These are phyloP conservation scores for Pachysandra terminalis DNA, from an alignment of 164 flowering plant species.

Conservation along the genomic window DNA sequence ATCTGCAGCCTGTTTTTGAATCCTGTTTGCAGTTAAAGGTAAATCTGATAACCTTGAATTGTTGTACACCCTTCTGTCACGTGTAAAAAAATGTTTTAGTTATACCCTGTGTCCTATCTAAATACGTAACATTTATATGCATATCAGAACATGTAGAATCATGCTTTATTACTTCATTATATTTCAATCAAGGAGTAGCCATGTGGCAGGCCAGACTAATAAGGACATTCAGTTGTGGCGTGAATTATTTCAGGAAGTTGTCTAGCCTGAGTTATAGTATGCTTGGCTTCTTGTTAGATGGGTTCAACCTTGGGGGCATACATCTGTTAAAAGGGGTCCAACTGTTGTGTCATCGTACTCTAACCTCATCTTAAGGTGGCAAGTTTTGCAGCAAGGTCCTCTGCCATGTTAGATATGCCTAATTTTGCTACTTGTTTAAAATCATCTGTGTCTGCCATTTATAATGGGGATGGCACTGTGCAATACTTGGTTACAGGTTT, in stretches of 20 bases:
- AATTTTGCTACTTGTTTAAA: too few species aligned
- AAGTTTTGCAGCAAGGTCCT: too few species aligned
- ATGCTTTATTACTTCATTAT: not conserved
- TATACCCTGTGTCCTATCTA: not conserved
- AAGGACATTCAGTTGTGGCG: not conserved
- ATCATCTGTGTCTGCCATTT: not conserved
- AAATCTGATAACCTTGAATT: not conserved
- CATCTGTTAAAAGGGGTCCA: not conserved
- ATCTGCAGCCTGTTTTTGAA: constrained; percentile 78
- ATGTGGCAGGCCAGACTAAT: not conserved
- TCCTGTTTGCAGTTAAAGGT: constrained; percentile 86
- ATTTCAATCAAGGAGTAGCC: not conserved
- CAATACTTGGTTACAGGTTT: not conserved
- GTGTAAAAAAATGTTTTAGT: too few species aligned
- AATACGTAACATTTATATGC: not conserved
- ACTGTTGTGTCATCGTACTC: too few species aligned
- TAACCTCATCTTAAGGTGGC: too few species aligned
- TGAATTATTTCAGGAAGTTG: not conserved
- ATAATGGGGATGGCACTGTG: not conserved
- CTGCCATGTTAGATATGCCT: too few species aligned
- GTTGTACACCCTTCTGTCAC: not conserved
- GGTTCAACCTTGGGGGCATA: not conserved
- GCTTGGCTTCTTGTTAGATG: not conserved
- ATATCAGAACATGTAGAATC: too few species aligned
- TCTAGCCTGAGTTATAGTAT: not conserved